phyloP scores from a whole-genome alignment of 2,329 filamentous ascomycete genomes.

The Trichoderma harzianum region DNA sequence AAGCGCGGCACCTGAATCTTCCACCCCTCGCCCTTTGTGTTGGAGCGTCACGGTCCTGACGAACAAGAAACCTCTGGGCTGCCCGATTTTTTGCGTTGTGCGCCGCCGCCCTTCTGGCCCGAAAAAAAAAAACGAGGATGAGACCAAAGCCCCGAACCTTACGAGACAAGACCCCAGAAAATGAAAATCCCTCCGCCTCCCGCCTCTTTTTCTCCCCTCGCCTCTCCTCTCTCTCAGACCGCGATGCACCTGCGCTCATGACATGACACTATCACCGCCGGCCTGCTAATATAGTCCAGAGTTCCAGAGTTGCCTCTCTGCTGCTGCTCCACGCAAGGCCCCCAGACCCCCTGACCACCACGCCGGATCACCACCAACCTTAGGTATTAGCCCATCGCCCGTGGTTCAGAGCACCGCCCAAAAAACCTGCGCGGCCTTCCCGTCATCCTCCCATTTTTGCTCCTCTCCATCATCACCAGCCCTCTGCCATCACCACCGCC shows the following conservation, averaged over 20 bases:
- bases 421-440: conserved; percentile 17
- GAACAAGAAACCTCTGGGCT: conserved; percentile 20
- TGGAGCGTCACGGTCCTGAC: conserved; percentile 26
- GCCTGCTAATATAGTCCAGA: conserved; percentile 17
- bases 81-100: conserved; percentile 32
- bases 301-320: conserved; percentile 16
- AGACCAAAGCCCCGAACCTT: conserved; percentile 39
- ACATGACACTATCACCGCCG: conserved; percentile 19
- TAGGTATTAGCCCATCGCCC: conserved; percentile 19
- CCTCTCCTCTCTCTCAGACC: conserved; percentile 21
- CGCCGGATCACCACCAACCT: conserved; percentile 26
- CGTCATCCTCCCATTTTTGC: conserved; percentile 18
- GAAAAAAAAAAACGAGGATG: conserved; percentile 40
- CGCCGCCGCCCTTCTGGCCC: conserved; percentile 39
- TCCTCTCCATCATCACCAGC: conserved; percentile 17
- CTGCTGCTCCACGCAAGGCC: conserved; percentile 22
- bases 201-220: conserved; percentile 27
- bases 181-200: conserved; percentile 31
- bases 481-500: conserved; percentile 4
- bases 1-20: conserved; percentile 19
- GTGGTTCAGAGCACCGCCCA: conserved; percentile 20
- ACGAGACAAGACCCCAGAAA: conserved; percentile 36
- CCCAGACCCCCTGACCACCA: conserved; percentile 23
- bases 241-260: conserved; percentile 19
- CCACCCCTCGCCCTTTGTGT: conserved; percentile 18